phyloP scores from a whole-genome alignment of 306 rosid species.

The Oxytropis ochrocephala region DNA sequence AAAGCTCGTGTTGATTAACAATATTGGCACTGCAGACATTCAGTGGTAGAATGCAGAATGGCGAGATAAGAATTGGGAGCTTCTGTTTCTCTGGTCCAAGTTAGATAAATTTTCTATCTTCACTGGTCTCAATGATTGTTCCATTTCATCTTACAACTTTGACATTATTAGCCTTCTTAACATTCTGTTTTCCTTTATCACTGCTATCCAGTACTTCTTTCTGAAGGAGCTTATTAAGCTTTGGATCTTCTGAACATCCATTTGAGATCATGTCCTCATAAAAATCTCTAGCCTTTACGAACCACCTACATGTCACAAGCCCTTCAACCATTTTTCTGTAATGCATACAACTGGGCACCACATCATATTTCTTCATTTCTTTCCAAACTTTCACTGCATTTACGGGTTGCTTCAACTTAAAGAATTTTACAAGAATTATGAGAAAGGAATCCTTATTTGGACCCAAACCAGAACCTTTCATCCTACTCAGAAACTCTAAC shows the following conservation, averaged over 20 bases:
- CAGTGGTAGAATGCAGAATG: constrained; percentile 2
- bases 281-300: constrained; percentile 56
- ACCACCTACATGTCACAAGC: constrained; percentile 47
- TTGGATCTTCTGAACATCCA: constrained; percentile 57
- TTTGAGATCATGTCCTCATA: constrained; percentile 55
- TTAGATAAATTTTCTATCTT: constrained; percentile 7
- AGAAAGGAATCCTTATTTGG: constrained; percentile 57
- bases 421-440: constrained; percentile 47
- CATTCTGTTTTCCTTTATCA: constrained; percentile 20
- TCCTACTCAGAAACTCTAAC: constrained; percentile 51
- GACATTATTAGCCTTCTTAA: constrained; percentile 20
- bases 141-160: constrained; percentile 22
- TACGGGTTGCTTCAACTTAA: constrained; percentile 53
- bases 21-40: background rate
- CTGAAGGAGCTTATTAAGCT: constrained; percentile 54
- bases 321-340: constrained; percentile 61
- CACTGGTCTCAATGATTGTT: constrained; percentile 10
- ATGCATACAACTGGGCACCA: constrained; percentile 50
- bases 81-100: constrained; percentile 4
- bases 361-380: constrained; percentile 52
- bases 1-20: background rate
- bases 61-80: background rate
- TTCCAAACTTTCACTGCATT: constrained; percentile 62
- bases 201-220: constrained; percentile 27
- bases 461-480: constrained; percentile 57